These are phyloP conservation scores for Paraconiothyrium sp. DNA, from an alignment of 2,329 filamentous ascomycete genomes.

Conservation along the genomic window DNA sequence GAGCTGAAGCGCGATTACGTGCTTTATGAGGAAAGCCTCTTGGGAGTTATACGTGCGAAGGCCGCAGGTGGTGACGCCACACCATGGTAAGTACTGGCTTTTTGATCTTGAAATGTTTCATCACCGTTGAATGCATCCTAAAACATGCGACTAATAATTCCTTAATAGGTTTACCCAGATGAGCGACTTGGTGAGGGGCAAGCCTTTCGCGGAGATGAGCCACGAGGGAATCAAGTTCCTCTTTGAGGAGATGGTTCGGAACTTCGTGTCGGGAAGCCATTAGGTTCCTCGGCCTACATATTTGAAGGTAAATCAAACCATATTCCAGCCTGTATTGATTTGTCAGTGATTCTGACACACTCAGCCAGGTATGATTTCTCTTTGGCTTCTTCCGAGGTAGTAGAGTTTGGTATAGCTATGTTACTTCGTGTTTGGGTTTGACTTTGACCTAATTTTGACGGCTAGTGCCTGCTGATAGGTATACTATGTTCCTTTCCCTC, in stretches of 20 bases:
- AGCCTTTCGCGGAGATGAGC: constrained; percentile 7
- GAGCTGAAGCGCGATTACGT: constrained; percentile 3
- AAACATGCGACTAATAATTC: background rate
- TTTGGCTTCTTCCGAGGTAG: background rate
- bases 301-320: background rate
- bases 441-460: background rate
- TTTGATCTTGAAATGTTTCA: background rate
- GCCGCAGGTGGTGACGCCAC: constrained; percentile 4
- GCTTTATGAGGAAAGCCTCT: constrained; percentile 7
- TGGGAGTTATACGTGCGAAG: background rate
- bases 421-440: background rate
- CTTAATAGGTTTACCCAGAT: constrained; percentile 2
- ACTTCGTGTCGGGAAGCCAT: background rate
- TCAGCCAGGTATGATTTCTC: background rate
- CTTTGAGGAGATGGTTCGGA: background rate
- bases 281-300: background rate
- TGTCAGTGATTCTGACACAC: background rate
- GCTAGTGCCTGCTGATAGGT: background rate
- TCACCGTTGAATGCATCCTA: background rate
- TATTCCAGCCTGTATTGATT: background rate
- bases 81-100: constrained; percentile 5
- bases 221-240: constrained; percentile 13
- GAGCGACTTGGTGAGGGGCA: constrained; percentile 7
- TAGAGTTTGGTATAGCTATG: background rate
- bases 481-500: background rate